These are phyloP conservation scores for Pedinophyceae sp. DNA, from an alignment of 139 green algal genomes.

Conservation along the genomic window DNA sequence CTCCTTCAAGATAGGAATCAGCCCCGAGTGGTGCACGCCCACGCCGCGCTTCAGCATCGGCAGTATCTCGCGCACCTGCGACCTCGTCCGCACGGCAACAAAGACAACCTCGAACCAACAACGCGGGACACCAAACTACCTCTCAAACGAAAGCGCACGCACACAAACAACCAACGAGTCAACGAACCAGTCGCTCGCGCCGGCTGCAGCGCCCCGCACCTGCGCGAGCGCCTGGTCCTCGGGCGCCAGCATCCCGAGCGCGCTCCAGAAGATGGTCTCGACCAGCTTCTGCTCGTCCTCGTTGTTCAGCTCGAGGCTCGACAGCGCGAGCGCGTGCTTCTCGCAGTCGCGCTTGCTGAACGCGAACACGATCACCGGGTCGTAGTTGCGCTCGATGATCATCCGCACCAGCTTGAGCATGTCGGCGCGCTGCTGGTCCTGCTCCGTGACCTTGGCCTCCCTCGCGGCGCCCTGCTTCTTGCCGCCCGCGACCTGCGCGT, in stretches of 20 bases:
- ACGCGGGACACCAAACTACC: no score
- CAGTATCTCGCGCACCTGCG: no score
- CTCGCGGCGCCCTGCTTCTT: neutral
- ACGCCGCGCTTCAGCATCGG: slow-evolving; percentile 41
- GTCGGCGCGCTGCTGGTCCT: slow-evolving; percentile 33
- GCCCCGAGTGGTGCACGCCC: slow-evolving; percentile 51
- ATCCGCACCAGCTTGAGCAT: slow-evolving; percentile 84
- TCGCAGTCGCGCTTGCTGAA: slow-evolving; percentile 64
- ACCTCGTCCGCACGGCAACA: no score
- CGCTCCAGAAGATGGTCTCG: slow-evolving; percentile 39
- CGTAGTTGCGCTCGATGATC: slow-evolving; percentile 65
- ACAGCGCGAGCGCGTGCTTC: slow-evolving; percentile 28
- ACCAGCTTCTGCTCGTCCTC: slow-evolving; percentile 36
- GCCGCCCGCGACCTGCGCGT: slow-evolving; percentile 10
- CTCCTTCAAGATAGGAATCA: slow-evolving; percentile 65
- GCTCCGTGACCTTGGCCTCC: neutral
- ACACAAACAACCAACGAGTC: no score
- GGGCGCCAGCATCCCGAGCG: slow-evolving; percentile 33
- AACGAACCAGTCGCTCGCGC: no score
- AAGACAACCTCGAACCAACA: no score
- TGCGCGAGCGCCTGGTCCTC: slow-evolving; percentile 5
- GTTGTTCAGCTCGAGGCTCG: slow-evolving; percentile 19
- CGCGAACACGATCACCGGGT: slow-evolving; percentile 70
- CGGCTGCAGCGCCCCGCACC: neutral
- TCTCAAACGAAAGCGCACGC: no score